Conservation (phyloP, 208 protist species). For the Hexamita inflata region DNA sequence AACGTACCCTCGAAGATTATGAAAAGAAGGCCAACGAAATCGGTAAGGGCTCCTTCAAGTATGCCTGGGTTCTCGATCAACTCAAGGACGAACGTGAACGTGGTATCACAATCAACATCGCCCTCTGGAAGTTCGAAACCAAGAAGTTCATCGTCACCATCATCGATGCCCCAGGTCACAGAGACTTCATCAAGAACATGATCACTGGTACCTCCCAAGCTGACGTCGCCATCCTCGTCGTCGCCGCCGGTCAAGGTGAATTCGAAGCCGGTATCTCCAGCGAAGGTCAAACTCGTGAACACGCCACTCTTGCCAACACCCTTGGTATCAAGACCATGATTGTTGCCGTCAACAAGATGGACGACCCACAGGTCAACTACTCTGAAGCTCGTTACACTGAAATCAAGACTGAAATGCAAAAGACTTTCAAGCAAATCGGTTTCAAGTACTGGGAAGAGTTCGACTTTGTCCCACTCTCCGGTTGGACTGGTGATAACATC, state of each 20-base stretch:
- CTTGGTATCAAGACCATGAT: slow-evolving; percentile 39
- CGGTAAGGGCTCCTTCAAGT: slow-evolving; percentile 76
- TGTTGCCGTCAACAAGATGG: slow-evolving; percentile 47
- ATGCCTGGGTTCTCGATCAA: slow-evolving; percentile 79
- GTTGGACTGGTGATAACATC: slow-evolving; percentile 40
- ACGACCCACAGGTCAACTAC: slow-evolving; percentile 33
- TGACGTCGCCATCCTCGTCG: slow-evolving; percentile 64
- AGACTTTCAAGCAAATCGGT: slow-evolving; percentile 34
- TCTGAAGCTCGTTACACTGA: slow-evolving; percentile 35
- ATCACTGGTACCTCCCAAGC: slow-evolving; percentile 70
- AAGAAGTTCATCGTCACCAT: slow-evolving; percentile 64
- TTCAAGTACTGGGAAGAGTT: slow-evolving; percentile 31
- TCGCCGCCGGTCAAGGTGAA: slow-evolving; percentile 61
- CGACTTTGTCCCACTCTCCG: slow-evolving; percentile 39
- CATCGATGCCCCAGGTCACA: slow-evolving; percentile 74
- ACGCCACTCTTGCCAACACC: slow-evolving; percentile 39
- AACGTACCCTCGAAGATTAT: slow-evolving; percentile 64
- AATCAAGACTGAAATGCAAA: slow-evolving; percentile 33
- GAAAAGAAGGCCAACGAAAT: slow-evolving; percentile 58
- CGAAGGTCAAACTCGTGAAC: slow-evolving; percentile 45
- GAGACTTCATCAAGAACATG: slow-evolving; percentile 76
- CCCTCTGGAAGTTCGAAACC: slow-evolving; percentile 70
- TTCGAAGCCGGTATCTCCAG: slow-evolving; percentile 75
- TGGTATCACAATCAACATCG: slow-evolving; percentile 76
- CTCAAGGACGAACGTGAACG: slow-evolving; percentile 74